phyloP scores from a whole-genome alignment of 2,329 filamentous ascomycete genomes.

The Apiospora aurea region DNA sequence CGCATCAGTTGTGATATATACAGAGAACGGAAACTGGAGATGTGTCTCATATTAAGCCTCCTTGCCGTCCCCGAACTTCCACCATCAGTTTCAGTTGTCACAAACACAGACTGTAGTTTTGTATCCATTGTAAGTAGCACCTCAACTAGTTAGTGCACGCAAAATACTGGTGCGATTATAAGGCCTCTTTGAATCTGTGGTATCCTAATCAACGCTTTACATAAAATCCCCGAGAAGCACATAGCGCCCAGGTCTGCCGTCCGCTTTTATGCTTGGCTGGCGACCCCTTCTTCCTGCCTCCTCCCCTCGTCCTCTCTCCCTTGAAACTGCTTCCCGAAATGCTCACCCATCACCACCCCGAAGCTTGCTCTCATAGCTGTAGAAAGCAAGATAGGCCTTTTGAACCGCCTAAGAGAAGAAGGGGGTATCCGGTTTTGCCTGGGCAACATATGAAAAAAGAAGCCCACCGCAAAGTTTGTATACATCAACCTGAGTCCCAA shows the following conservation, averaged over 20 bases:
- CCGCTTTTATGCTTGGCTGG: conserved; percentile 3
- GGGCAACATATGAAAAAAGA: conserved; percentile 13
- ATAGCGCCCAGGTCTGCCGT: conserved; percentile 13
- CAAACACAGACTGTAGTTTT: not conserved
- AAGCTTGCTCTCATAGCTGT: not conserved
- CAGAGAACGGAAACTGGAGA: not conserved
- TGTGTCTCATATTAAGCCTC: not conserved
- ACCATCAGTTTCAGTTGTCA: not conserved
- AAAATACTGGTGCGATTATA: conserved; percentile 14
- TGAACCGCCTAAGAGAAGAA: conserved; percentile 14
- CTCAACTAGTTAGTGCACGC: conserved; percentile 6
- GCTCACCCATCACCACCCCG: not conserved
- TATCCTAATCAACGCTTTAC: conserved; percentile 27
- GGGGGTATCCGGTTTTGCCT: conserved; percentile 14
- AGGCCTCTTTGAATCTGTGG: conserved; percentile 25
- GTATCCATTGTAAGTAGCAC: conserved; percentile 7
- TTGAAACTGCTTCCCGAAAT: not conserved
- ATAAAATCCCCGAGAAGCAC: conserved; percentile 22
- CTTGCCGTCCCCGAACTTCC: not conserved
- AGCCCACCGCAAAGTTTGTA: conserved; percentile 10
- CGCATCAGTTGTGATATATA: no score
- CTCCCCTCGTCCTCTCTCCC: no score
- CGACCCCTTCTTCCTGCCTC: not conserved
- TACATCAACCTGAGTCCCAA: conserved; percentile 20
- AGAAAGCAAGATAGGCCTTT: conserved; percentile 5